Evolutionary conservation across 2,329 filamentous ascomycete genomes (phyloP).

Genomic region (Sclerotinia minor): DNA sequence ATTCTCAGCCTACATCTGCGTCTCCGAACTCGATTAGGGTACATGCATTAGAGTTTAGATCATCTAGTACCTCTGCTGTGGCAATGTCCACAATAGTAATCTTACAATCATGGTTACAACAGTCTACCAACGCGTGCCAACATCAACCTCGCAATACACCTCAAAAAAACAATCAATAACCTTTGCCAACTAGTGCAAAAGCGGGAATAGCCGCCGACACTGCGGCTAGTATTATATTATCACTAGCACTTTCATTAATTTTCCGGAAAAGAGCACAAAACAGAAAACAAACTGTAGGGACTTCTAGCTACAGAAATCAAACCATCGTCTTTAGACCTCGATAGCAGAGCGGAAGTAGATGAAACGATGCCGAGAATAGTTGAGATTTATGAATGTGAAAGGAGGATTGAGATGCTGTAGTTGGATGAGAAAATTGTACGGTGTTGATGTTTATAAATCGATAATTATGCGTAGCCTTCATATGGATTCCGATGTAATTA

Average conservation of each 20-base stretch:
- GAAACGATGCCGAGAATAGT: neutral
- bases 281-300: neutral
- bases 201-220: neutral
- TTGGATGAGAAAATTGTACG: neutral
- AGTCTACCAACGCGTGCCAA: neutral
- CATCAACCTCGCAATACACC: neutral
- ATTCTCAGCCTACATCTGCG: neutral
- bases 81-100: neutral
- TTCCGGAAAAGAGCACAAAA: conserved; percentile 3
- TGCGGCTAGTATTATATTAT: neutral
- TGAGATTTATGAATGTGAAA: neutral
- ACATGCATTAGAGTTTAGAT: neutral
- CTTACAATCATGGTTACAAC: conserved; percentile 2
- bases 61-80: neutral
- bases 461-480: too few species aligned
- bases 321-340: too few species aligned
- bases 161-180: neutral
- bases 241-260: neutral
- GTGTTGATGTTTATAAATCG: too few species aligned
- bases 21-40: neutral
- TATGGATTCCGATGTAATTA: neutral
- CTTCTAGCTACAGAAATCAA: neutral
- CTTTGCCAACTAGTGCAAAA: neutral
- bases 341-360: conserved; percentile 11
- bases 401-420: neutral